Evolutionary conservation across 1,284 basidiomycete genomes (phyloP), one percentile per base, ranked within the genome.

Genomic region (Trametes versicolor): DNA sequence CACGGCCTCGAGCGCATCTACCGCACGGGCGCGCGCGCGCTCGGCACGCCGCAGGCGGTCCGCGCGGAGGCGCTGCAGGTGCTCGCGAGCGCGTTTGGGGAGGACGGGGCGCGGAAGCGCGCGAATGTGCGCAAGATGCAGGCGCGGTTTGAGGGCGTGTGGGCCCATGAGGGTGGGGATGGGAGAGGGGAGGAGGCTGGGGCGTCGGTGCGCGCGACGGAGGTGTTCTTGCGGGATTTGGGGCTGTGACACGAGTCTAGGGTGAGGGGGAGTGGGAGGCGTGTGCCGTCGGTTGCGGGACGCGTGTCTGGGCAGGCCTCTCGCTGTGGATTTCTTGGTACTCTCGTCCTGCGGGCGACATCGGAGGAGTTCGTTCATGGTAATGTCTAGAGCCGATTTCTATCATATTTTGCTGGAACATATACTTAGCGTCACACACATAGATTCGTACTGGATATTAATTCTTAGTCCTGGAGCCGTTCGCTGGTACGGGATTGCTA

Each of bases 1-100:
- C 45, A 69, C 53, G 72, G 71, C n/a, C 59, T 71, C 23, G 63
- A 62, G 45, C 72, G 63, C 37, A 62, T 65, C 39, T 65, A 65
- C 58, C 70, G 67, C 57, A 67, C 58, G 2, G 65, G 67, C 23
- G 59, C 45, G 37, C 51, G 59, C 37, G 50, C 63, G 13, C 23
- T 17, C 15, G 67, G 69, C 51, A 65, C 67, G 3, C 48, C 57
- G 29, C 63, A 60, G n/a, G 63, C 63, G 41, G 13, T 67, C 47
- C 58, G 62, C n/a, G 48, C 34, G 10, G 69, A 71, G 60, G 63
- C 65, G 32, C 43, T 23, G 21, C 37, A 27, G 17, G 59, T 71
- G 36, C 60, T 71, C 47, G 55, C 47, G 27, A 53, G 53, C 32
- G 69, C 67, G 48, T 68, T 68, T 37, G 60, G 66, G 27, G 60